These are phyloP conservation scores for Fusarium drepaniforme DNA, from an alignment of 2,329 filamentous ascomycete species.

Conservation along the genomic window DNA sequence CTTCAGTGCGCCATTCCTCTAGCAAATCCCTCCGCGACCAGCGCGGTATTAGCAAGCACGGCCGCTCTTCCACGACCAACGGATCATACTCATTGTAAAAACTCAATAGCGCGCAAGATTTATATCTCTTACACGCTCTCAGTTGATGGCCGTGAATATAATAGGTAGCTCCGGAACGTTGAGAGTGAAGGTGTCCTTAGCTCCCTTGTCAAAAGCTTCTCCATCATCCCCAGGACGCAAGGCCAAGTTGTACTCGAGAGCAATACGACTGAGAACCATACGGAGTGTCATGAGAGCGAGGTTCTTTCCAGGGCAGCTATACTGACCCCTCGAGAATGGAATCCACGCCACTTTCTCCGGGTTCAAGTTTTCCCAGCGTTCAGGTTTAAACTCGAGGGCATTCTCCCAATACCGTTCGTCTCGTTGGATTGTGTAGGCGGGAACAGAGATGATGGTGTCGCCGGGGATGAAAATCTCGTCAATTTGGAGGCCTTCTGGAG, in stretches of 20 bases:
- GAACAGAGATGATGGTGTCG: background rate
- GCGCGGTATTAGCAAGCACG: background rate
- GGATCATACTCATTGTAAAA: background rate
- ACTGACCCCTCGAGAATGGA: constrained; percentile 10
- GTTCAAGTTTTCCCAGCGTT: background rate
- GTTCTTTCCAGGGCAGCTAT: background rate
- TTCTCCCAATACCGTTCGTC: constrained; percentile 1
- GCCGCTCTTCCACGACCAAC: background rate
- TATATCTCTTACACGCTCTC: background rate
- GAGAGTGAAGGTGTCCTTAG: constrained; percentile 8
- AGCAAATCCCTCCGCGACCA: background rate
- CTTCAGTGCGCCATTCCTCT: background rate
- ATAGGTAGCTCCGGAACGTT: constrained; percentile 2
- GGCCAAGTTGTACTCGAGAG: background rate
- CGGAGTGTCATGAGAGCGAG: constrained; percentile 3
- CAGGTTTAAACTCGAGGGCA: constrained; percentile 5
- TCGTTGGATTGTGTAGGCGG: background rate
- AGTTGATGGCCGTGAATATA: background rate
- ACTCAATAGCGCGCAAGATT: background rate
- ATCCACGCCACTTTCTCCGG: constrained; percentile 2
- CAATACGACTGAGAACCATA: constrained; percentile 5
- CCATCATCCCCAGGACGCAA: background rate
- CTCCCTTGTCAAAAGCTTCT: background rate
- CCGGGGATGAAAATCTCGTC: background rate
- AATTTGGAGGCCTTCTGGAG: background rate